Base-by-base conservation (phyloP, 306 rosid genomes). In the Acacia acuminata region DNA sequence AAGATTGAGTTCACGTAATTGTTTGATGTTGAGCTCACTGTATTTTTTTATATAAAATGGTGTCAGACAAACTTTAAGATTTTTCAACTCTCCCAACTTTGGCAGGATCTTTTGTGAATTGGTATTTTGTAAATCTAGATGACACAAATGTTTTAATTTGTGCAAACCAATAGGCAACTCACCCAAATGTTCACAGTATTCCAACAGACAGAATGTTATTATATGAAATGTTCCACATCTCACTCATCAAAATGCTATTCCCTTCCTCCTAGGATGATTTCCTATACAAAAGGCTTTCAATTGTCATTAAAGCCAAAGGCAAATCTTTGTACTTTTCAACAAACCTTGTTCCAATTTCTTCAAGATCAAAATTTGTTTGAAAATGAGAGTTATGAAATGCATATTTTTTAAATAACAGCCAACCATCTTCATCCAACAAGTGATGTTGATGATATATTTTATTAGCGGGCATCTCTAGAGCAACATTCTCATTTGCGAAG, bases 1-100 rank as follows among this genome's bases (percentile, higher is more conserved):
- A 56, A 85, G 82, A 64, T 78, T 36, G 48, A 85, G 75, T 25
- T 66, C 10, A 0, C 36, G 71, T 67, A 85, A 61, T 16, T 77
- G 22, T 2, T 55, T 34, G 20, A 85, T 84, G 77, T 36, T 60
- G 10, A 38, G 42, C 17, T 73, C 77, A 0, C 3, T 53, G 43
- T 27, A 20, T n/a, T 43, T 43, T 13, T 71, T 24, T 10, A 80
- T 36, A 3, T 17, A 4, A 71, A 80, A 80, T 6, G 20, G 1
- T 0, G 71, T 42, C 20, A 79, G n/a, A 2, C 3, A 48, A 2
- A 22, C 48, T 16, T 10, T 69, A 2, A 79, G 70, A 56, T 42
- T 8, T 56, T 79, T 79, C n/a, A 79, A 3, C 14, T 25, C 45
- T 3, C 82, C 82, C 45, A 79, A 10, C 2, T 71, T 24, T 20